Conservation (phyloP, 2,329 filamentous ascomycete species). For the Lachnellula suecica region DNA sequence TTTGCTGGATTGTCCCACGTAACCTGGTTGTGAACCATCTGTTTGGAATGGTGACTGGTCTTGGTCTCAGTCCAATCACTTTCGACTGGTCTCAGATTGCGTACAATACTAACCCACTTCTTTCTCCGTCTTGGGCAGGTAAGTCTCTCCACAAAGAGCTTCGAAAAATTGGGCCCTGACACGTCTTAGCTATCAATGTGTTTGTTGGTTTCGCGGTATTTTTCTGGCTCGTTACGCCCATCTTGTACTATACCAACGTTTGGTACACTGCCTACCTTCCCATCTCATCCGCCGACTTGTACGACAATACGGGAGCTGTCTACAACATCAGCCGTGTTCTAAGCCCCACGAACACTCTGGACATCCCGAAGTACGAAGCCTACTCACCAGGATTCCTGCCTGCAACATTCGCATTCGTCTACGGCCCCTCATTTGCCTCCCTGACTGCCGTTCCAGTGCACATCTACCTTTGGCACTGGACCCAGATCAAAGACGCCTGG, state of each 20-base stretch:
- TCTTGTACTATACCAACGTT: constrained; percentile 62
- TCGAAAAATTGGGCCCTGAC: neutral
- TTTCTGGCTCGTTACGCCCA: constrained; percentile 57
- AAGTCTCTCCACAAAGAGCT: neutral
- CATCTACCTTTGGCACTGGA: constrained; percentile 64
- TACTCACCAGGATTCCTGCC: constrained; percentile 73
- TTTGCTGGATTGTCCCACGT: constrained; percentile 69
- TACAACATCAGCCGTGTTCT: constrained; percentile 68
- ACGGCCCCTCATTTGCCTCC: constrained; percentile 71
- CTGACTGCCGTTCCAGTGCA: constrained; percentile 69
- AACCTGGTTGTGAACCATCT: constrained; percentile 68
- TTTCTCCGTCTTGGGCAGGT: constrained; percentile 61
- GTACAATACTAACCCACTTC: constrained; percentile 33
- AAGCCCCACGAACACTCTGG: constrained; percentile 59
- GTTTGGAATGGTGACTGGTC: constrained; percentile 64
- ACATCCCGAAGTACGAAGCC: constrained; percentile 62
- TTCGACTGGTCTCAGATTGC: constrained; percentile 74
- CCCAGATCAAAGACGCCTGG: constrained; percentile 54
- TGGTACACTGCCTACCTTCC: constrained; percentile 63
- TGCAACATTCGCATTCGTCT: constrained; percentile 68
- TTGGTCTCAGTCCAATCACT: constrained; percentile 68
- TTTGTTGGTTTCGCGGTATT: constrained; percentile 65
- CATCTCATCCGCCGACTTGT: constrained; percentile 64
- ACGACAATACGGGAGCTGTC: constrained; percentile 34
- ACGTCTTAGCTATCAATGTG: constrained; percentile 62